phyloP scores from a whole-genome alignment of 208 protist species.

The Porcisia deanei region DNA sequence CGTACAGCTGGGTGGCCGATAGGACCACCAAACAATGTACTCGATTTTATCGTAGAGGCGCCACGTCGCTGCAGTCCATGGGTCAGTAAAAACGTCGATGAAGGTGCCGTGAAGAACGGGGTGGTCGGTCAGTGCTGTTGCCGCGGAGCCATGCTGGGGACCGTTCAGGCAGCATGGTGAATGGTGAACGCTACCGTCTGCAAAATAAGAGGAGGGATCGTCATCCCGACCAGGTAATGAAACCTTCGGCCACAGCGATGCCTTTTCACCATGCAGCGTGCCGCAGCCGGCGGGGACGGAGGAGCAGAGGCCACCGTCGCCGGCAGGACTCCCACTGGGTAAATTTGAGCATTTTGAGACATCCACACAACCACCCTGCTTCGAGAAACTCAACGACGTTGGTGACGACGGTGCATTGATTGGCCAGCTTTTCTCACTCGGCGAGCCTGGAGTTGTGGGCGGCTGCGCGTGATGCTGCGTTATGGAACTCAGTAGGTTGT shows the following conservation, averaged over 20 bases:
- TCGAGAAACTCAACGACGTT: conserved; percentile 1
- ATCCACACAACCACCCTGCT: neutral
- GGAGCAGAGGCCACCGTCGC: neutral
- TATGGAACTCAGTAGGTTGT: conserved; percentile 30
- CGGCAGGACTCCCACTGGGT: neutral
- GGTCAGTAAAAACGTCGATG: conserved; percentile 67
- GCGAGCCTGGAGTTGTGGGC: conserved; percentile 2
- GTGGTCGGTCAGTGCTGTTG: conserved; percentile 27
- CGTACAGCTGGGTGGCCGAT: conserved; percentile 50
- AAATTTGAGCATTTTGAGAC: neutral
- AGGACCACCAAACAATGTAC: conserved; percentile 87
- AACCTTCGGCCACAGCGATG: neutral
- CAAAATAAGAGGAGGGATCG: neutral
- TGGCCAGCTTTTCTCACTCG: conserved; percentile 13
- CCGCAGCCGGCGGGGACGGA: neutral
- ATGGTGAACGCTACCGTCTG: neutral
- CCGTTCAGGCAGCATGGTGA: neutral
- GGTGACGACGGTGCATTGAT: conserved; percentile 14
- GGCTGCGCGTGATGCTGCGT: conserved; percentile 19
- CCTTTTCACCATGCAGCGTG: neutral
- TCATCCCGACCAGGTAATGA: neutral
- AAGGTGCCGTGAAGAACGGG: conserved; percentile 52
- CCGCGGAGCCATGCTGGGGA: neutral
- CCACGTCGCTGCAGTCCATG: conserved; percentile 48
- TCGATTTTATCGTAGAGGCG: conserved; percentile 77